Conservation (phyloP, 257 asterid species). For the Cynanchum wilfordii region DNA sequence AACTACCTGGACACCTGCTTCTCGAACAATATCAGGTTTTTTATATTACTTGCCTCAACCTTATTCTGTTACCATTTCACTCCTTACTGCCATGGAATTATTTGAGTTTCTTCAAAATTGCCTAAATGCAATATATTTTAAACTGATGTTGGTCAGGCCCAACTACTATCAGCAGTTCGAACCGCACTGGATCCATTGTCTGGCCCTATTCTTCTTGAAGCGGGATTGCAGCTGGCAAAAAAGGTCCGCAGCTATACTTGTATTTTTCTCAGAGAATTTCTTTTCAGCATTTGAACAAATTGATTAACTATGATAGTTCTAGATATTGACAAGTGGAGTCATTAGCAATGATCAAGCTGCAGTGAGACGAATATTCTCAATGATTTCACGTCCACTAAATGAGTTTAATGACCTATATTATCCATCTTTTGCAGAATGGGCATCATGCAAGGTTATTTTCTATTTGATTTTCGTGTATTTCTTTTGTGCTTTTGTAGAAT, state of each 20-base stretch:
- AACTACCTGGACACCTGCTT: constrained; percentile 90
- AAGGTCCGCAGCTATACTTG: constrained; percentile 46
- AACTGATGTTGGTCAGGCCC: constrained; percentile 54
- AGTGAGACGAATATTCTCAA: constrained; percentile 85
- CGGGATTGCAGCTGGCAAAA: constrained; percentile 89
- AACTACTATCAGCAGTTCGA: constrained; percentile 91
- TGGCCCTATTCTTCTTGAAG: constrained; percentile 87
- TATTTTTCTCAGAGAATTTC: constrained; percentile 3
- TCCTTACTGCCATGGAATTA: constrained; percentile 11
- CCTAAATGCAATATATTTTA: not conserved
- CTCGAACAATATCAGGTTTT: constrained; percentile 95
- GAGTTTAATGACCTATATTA: constrained; percentile 86
- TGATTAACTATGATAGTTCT: constrained; percentile 30
- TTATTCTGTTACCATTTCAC: constrained; percentile 15
- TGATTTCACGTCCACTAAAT: constrained; percentile 88
- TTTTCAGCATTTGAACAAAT: constrained; percentile 24
- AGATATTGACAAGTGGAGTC: constrained; percentile 96
- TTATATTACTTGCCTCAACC: constrained; percentile 10
- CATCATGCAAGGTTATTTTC: constrained; percentile 80
- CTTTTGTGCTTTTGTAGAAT: not conserved
- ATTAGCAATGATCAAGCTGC: constrained; percentile 94
- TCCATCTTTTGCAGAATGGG: constrained; percentile 99
- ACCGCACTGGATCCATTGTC: constrained; percentile 81
- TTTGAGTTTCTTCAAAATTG: constrained; percentile 6
- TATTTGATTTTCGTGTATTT: not conserved